These are phyloP conservation scores for Naumovozyma castellii DNA, from an alignment of 805 yeast genomes.

Conservation along the genomic window DNA sequence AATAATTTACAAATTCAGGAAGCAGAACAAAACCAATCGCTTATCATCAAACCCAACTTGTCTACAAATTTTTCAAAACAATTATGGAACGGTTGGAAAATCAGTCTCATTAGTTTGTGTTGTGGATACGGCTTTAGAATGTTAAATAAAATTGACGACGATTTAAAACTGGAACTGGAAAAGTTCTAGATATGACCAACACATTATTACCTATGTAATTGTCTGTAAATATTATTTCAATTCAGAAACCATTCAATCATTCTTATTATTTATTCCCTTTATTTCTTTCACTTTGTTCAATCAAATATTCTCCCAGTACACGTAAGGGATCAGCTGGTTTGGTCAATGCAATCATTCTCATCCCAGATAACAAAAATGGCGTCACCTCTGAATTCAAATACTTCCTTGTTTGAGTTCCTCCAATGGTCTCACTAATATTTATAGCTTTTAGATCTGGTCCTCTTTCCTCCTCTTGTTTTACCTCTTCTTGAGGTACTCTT, in stretches of 20 bases:
- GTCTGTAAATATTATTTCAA: neutral
- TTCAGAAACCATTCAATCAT: neutral
- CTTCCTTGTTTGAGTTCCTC: conserved; percentile 64
- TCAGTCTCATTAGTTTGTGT: conserved; percentile 66
- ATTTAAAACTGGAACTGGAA: conserved; percentile 28
- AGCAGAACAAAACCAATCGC: neutral
- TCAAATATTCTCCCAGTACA: conserved; percentile 45
- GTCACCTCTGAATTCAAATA: conserved; percentile 60
- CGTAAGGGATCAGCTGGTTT: conserved; percentile 48
- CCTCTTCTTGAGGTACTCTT: neutral
- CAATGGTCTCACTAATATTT: conserved; percentile 41
- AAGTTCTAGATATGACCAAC: conserved; percentile 23
- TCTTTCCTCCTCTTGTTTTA: neutral
- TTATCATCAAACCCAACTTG: conserved; percentile 6
- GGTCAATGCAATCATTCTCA: conserved; percentile 42
- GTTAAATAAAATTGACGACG: conserved; percentile 41
- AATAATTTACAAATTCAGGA: neutral
- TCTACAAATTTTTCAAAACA: conserved; percentile 1
- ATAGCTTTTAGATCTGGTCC: conserved; percentile 1
- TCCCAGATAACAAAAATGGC: conserved; percentile 53
- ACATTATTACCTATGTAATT: neutral
- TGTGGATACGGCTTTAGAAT: conserved; percentile 77
- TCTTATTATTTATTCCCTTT: neutral
- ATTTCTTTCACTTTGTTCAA: conserved; percentile 28
- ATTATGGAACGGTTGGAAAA: conserved; percentile 85